phyloP scores from a whole-genome alignment of 768 basidiomycete species.

The Amanita inopinata region DNA sequence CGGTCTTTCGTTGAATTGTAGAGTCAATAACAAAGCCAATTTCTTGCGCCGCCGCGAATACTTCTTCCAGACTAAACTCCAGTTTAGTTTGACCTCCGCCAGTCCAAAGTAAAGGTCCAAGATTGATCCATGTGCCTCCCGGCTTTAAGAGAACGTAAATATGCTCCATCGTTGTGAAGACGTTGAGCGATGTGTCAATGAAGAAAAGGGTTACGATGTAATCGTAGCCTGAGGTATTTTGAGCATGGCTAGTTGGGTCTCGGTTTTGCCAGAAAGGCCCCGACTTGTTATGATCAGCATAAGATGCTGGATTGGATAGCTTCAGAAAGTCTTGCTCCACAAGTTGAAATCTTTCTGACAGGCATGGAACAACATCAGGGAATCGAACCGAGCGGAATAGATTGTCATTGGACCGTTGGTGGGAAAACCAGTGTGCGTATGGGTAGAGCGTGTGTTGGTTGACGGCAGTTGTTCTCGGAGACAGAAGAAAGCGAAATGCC shows the following conservation, averaged over 20 bases:
- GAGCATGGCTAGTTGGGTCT: not conserved
- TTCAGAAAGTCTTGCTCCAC: slow-evolving; percentile 51
- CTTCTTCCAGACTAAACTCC: slow-evolving; percentile 58
- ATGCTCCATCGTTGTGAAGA: slow-evolving; percentile 43
- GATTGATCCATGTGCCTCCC: slow-evolving; percentile 63
- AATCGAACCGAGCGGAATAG: slow-evolving; percentile 46
- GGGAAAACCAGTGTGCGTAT: slow-evolving; percentile 62
- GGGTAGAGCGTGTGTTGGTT: slow-evolving; percentile 49
- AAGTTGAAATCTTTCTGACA: slow-evolving; percentile 32
- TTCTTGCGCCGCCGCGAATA: slow-evolving; percentile 37
- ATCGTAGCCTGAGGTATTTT: slow-evolving; percentile 33
- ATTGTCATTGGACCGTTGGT: slow-evolving; percentile 40
- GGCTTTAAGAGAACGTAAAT: slow-evolving; percentile 48
- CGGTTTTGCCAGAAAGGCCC: not conserved
- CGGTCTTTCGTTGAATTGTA: slow-evolving; percentile 24
- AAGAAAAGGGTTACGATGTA: slow-evolving; percentile 58
- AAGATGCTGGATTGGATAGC: slow-evolving; percentile 18
- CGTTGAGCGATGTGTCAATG: slow-evolving; percentile 52
- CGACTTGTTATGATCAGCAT: not conserved
- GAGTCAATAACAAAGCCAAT: slow-evolving; percentile 40
- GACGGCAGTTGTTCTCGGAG: slow-evolving; percentile 28
- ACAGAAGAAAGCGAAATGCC: slow-evolving; percentile 48
- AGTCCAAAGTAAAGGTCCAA: slow-evolving; percentile 60
- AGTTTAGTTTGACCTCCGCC: slow-evolving; percentile 42
- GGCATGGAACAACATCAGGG: slow-evolving; percentile 51